Evolutionary conservation across 2,329 filamentous ascomycete genomes (phyloP).

Genomic region (Nectriaceae sp.): DNA sequence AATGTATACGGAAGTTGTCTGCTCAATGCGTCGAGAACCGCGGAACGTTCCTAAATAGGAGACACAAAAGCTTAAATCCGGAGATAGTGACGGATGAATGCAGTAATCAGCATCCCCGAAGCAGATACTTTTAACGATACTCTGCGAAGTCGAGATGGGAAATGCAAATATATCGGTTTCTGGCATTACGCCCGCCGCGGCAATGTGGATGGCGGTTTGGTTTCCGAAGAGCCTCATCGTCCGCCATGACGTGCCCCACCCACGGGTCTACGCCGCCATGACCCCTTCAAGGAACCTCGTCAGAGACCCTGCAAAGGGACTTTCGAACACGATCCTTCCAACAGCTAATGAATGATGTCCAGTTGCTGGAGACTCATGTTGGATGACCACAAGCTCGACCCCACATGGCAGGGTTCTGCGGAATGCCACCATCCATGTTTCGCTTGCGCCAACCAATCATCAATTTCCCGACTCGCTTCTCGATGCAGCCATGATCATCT

Average conservation of each 20-base stretch:
- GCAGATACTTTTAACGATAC: no score
- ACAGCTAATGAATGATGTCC: neutral
- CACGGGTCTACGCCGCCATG: no score
- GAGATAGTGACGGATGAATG: neutral
- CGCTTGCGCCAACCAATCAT: constrained; percentile 32
- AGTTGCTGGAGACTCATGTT: neutral
- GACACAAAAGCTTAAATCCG: neutral
- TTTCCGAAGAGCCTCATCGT: neutral
- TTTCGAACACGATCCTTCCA: neutral
- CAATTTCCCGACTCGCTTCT: constrained; percentile 33
- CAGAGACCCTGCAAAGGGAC: neutral
- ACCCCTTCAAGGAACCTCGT: no score
- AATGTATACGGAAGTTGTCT: no score
- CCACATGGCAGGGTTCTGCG: constrained; percentile 16
- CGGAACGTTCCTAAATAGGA: neutral
- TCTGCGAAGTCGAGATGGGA: no score
- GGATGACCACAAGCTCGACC: neutral
- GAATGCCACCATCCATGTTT: constrained; percentile 25
- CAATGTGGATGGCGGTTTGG: neutral
- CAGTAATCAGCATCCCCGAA: no score
- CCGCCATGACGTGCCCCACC: no score
- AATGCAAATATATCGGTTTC: neutral
- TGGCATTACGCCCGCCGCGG: neutral
- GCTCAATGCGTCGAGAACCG: no score
- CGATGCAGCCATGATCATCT: constrained; percentile 22